Base-by-base conservation (phyloP, 2,329 filamentous ascomycete genomes). In the Claviceps arundinis region DNA sequence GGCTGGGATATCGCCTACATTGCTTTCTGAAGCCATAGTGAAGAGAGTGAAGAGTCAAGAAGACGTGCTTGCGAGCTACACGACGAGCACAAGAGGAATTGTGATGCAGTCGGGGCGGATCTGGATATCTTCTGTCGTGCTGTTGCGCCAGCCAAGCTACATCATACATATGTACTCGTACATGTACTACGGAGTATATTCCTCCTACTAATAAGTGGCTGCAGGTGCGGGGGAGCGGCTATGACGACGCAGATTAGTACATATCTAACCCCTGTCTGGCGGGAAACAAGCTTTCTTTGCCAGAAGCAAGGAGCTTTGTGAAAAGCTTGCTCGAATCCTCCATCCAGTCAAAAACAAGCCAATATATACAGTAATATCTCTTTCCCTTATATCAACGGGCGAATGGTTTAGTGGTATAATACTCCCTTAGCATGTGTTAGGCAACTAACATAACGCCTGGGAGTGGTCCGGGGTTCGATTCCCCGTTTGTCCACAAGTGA, bases 21-120 rank as follows among this genome's bases (percentile, higher is more conserved):
- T 66, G 56, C 62, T 61, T n/a, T 60, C 57, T 24, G 62, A 65
- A 55, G 64, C 56, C 64, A 66, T 66, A 30, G 45, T 51, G 51
- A 19, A 30, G 37, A 14, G 16, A 42, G 14, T 42, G 40, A 9
- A 43, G 41, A n/a, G 30, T 8, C 14, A 40, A 38, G 41, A 19
- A 19, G 41, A 14, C 41, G 7, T 48, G 5, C 9, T 48, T 2
- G 17, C 17, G 17, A n/a, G 30, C 30, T 26, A 19, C 16, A 37
- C 37, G 40, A 43, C 22, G 17, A 34, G 14, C 48, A 51, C 47
- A 41, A 38, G 30, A 34, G 30, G 30, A 4, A 34, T 11, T 34
- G 30, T 34, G 30, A 34, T 34, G 2, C 26, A 30, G 30, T 34
- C 30, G 9, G 30, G 9, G 30, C 30, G 9, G 30, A 34, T 34